Evolutionary conservation across 129 eudicot genomes (phyloP).

Genomic region (Smallanthus sonchifolius): DNA sequence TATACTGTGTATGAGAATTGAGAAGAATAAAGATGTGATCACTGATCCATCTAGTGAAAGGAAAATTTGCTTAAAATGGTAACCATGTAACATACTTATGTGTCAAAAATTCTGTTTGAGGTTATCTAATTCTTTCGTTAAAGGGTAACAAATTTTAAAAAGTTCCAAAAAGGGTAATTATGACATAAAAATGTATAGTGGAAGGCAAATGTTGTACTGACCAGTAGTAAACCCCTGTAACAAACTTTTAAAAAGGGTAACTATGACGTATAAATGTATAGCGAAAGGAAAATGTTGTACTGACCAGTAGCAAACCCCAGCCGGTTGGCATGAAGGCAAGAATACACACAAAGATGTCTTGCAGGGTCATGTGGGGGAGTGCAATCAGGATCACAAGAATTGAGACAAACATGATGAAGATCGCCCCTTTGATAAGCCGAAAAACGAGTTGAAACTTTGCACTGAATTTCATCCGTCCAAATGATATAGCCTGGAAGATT

Average conservation of each 20-base stretch:
- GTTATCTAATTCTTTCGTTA: neutral
- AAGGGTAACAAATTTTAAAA: neutral
- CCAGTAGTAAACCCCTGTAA: neutral
- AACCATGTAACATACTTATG: neutral
- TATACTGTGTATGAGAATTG: neutral
- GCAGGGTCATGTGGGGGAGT: slow-evolving; percentile 67
- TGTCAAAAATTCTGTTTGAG: neutral
- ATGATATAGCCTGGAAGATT: slow-evolving; percentile 70
- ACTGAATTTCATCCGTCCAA: slow-evolving; percentile 89
- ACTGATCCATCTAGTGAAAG: too few species aligned
- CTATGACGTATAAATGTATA: neutral
- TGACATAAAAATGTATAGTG: neutral
- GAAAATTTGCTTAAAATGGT: neutral
- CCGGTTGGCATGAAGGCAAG: slow-evolving; percentile 99
- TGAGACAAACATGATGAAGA: slow-evolving; percentile 67
- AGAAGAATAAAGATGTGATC: too few species aligned
- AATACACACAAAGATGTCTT: slow-evolving; percentile 75
- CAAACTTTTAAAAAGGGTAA: neutral
- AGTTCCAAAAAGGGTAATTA: neutral
- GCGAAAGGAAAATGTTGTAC: slow-evolving; percentile 27
- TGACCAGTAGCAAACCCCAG: slow-evolving; percentile 94
- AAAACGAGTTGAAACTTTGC: slow-evolving; percentile 86
- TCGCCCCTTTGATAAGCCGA: slow-evolving; percentile 80
- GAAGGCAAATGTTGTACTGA: too few species aligned
- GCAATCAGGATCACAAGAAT: slow-evolving; percentile 61